Base-by-base conservation (phyloP, 2,329 filamentous ascomycete genomes). In the Hypoxylon sp. region DNA sequence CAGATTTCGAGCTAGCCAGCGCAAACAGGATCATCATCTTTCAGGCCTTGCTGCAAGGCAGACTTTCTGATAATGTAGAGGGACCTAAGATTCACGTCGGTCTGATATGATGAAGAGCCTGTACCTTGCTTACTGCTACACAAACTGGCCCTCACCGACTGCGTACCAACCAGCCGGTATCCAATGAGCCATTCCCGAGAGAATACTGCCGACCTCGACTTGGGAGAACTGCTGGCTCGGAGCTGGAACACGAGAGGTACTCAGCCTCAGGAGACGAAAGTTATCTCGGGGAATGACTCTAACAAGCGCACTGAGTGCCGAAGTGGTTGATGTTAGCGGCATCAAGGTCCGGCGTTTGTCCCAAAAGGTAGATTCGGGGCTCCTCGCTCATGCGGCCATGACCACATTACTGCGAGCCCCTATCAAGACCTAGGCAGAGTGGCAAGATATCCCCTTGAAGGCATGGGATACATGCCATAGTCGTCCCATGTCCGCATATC, bases 391-490 rank as follows among this genome's bases (percentile, higher is more conserved):
- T 56, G 57, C 48, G 45, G 13, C 26, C 33, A 45, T 24, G 9
- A 27, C 31, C 56, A 42, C 31, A 40, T 43, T 38, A 33, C 29
- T 56, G 24, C 43, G 20, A 47, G 18, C 13, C 45, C 51, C 31
- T 45, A 57, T 48, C 13, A 15, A 55, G 37, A 51, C 21, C 26
- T 15, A 45, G 31, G 27, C 13, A 20, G 46, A 43, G 58, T 54
- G 61, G 51, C 48, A 26, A 54, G 48, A 23, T 41, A 11, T 27
- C 33, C n/a, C n/a, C n/a, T n/a, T n/a, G 20, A 57, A 41, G 24
- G 33, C 42, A 47, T 43, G 42, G 51, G 37, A 41, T 31, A 29
- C 18, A 54, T 58, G 55, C 50, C 49, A 43, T 45, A 53, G 60
- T 52, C 41, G 31, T 51, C 23, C 29, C 31, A 48, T 21, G 24